A percentile compares a stretch with the other conserved stretches of the same genome.
These are phyloP conservation scores for Trichoderma oligosporum DNA, from an alignment of 2,329 filamentous ascomycete genomes.

Conservation along the genomic window DNA sequence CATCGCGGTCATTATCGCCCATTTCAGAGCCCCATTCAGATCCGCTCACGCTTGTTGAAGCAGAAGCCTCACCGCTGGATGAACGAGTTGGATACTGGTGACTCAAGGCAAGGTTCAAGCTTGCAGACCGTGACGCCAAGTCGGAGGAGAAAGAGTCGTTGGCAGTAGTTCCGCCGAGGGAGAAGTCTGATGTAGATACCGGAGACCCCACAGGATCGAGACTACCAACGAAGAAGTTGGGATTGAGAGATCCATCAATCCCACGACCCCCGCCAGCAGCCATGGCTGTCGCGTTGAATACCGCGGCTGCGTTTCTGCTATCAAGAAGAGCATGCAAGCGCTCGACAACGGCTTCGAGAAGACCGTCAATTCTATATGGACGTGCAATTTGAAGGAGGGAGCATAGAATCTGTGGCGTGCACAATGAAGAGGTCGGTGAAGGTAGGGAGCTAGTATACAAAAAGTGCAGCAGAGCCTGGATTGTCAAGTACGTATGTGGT, in stretches of 20 bases:
- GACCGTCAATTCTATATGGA: slow-evolving; percentile 87
- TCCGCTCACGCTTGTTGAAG: slow-evolving; percentile 49
- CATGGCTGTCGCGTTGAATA: slow-evolving; percentile 98
- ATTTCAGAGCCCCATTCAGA: slow-evolving; percentile 56
- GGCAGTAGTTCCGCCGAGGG: slow-evolving; percentile 30
- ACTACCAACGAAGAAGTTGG: slow-evolving; percentile 57
- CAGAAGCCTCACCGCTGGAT: slow-evolving; percentile 47
- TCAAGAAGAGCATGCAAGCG: slow-evolving; percentile 85
- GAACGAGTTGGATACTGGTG: slow-evolving; percentile 37
- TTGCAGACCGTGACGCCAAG: slow-evolving; percentile 35
- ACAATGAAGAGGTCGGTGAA: slow-evolving; percentile 68
- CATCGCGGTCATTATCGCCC: slow-evolving; percentile 48
- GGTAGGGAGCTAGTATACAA: slow-evolving; percentile 91
- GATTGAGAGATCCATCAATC: slow-evolving; percentile 64
- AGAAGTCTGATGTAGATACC: slow-evolving; percentile 34
- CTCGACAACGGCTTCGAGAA: slow-evolving; percentile 89
- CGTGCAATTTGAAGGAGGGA: slow-evolving; percentile 89
- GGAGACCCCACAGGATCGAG: slow-evolving; percentile 41
- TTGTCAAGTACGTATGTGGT: slow-evolving; percentile 83
- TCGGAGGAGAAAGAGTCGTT: slow-evolving; percentile 32
- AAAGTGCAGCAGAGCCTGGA: slow-evolving; percentile 87
- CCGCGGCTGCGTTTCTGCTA: slow-evolving; percentile 88
- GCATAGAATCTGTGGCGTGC: slow-evolving; percentile 92
- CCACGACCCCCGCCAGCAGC: slow-evolving; percentile 88
- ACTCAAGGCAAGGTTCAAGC: slow-evolving; percentile 45